These are phyloP conservation scores for Trifolium pratense DNA, from an alignment of 306 rosid species.

Conservation along the genomic window DNA sequence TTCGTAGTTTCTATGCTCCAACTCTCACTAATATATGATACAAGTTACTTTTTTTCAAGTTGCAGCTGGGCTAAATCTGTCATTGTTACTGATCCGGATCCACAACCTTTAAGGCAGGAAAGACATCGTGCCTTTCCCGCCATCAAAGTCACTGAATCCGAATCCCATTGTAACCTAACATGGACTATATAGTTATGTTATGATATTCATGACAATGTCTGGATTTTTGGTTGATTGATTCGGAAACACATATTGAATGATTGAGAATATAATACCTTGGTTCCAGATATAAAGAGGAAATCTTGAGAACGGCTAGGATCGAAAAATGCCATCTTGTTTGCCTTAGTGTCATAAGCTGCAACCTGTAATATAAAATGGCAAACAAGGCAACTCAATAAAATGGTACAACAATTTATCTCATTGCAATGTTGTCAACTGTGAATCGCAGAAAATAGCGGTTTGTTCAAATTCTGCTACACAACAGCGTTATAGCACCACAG, in stretches of 20 bases:
- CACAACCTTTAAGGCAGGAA: too few relatives aligned
- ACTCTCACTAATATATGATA: too few relatives aligned
- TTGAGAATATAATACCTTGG: slow-evolving; percentile 67
- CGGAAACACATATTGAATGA: neutral
- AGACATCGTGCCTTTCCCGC: neutral
- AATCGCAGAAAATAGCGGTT: too few relatives aligned
- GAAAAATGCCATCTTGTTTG: slow-evolving; percentile 91
- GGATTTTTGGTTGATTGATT: neutral
- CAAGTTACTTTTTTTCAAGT: neutral
- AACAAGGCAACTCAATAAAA: slow-evolving; percentile 6
- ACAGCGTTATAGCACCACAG: neutral
- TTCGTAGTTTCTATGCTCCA: neutral
- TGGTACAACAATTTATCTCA: neutral
- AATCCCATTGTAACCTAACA: neutral
- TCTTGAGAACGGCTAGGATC: slow-evolving; percentile 84
- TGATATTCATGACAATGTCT: neutral
- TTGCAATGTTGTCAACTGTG: too few relatives aligned
- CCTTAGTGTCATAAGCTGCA: slow-evolving; percentile 87
- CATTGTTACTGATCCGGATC: too few relatives aligned
- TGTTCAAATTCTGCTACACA: too few relatives aligned
- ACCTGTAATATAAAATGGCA: slow-evolving; percentile 63
- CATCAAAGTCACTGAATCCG: neutral
- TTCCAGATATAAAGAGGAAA: slow-evolving; percentile 95
- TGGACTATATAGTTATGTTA: neutral
- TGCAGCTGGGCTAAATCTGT: too few relatives aligned